These are phyloP conservation scores for Rhinocladiella similis DNA, from an alignment of 2,329 filamentous ascomycete species.

Conservation along the genomic window DNA sequence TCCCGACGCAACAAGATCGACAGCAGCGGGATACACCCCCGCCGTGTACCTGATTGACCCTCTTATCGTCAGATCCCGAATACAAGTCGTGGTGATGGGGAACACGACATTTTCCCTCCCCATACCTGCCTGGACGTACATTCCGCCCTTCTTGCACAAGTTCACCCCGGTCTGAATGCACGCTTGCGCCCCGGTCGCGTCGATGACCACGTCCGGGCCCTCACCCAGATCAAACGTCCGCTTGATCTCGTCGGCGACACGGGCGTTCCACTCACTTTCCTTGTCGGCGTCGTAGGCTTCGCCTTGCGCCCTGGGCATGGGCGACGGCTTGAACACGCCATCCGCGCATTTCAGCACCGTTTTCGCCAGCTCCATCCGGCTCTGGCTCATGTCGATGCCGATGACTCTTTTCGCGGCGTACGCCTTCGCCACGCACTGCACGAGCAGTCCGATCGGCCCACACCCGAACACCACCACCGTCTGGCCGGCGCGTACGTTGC, in stretches of 20 bases:
- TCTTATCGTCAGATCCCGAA: constrained; percentile 49
- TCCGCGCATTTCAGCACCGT: constrained; percentile 36
- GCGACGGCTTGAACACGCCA: constrained; percentile 42
- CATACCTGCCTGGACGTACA: constrained; percentile 55
- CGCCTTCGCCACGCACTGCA: constrained; percentile 48
- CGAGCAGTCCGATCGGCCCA: constrained; percentile 52
- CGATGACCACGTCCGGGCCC: constrained; percentile 53
- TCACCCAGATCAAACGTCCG: constrained; percentile 41
- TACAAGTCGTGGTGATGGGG: constrained; percentile 53
- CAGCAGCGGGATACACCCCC: constrained; percentile 52
- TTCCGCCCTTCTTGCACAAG: constrained; percentile 48
- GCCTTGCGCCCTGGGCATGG: constrained; percentile 25
- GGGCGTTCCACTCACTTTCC: constrained; percentile 39
- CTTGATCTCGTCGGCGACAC: constrained; percentile 43
- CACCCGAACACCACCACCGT: constrained; percentile 53
- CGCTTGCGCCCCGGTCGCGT: constrained; percentile 48
- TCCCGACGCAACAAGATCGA: constrained; percentile 52
- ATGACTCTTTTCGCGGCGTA: constrained; percentile 49
- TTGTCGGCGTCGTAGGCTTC: constrained; percentile 27
- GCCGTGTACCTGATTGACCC: constrained; percentile 54
- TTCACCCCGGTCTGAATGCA: constrained; percentile 53
- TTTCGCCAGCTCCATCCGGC: constrained; percentile 44
- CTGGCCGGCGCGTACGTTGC: constrained; percentile 41
- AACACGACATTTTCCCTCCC: constrained; percentile 49
- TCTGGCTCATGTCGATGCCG: constrained; percentile 47